Base-by-base conservation (phyloP, 495 filamentous ascomycete species). In the Aspergillus indologenus region DNA sequence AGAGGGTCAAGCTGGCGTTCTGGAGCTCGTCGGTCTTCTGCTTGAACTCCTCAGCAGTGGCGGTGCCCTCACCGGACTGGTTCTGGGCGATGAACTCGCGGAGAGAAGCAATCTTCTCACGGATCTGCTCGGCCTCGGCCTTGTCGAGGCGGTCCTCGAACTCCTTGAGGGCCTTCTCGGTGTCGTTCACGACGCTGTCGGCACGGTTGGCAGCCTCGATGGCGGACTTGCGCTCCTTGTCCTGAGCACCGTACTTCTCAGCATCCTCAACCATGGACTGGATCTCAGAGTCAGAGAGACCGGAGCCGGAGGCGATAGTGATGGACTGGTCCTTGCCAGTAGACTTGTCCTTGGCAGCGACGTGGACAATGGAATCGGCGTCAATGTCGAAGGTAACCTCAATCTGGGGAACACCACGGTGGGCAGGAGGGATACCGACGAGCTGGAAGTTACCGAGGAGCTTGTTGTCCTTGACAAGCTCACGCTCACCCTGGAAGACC, bases 371-470 rank as follows among this genome's bases (percentile, higher is more conserved):
- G 43, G 92, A 96, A 76, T 98, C 94, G 66, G 94, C 95, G 66
- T 98, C 94, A 70, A 98, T 98, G 80, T 98, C 94, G 80, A 98
- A 98, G 67, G 94, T 96, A 64, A 98, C 94, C 84, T 98, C 94
- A 57, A 98, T 83, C 76, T 98, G 94, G 61, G 94, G 94, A 52
- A 98, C 91, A 81, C 94, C 94, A 76, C 94, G 92, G 83, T 96
- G 92, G 54, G 94, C 94, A 55, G 94, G 94, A 34, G 94, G 94
- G 61, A 98, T 97, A 57, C 94, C 94, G 68, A 96, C 91, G 60
- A 98, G 89, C 84, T 98, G 94, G 90, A 98, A 98, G 90, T 98
- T 98, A 42, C 94, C 94, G 19, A 98, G 86, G 58, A 98, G 81
- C 84, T 98, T 98, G 87, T 98, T 98, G 83, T 98, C 94, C 72